Conservation (phyloP, 345 rosid genomes). For the Gossypium sturtianum region DNA sequence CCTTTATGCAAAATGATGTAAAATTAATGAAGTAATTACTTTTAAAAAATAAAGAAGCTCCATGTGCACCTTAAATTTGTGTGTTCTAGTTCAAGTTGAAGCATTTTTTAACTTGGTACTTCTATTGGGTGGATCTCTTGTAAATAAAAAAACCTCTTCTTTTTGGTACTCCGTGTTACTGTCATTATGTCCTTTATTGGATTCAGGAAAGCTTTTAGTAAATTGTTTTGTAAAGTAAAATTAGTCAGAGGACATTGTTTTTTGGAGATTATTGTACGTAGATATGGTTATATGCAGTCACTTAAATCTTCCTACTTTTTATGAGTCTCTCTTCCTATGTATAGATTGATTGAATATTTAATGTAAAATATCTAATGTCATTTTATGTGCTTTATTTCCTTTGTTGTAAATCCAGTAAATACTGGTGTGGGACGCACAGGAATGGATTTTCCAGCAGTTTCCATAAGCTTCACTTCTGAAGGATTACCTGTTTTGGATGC, state of each 20-base stretch:
- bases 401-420: constrained; percentile 38
- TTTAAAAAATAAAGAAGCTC: neutral
- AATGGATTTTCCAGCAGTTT: constrained; percentile 29
- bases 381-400: constrained; percentile 3
- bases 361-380: neutral
- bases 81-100: neutral
- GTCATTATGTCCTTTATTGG: neutral
- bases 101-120: neutral
- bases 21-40: neutral
- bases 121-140: neutral
- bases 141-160: neutral
- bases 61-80: neutral
- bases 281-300: neutral
- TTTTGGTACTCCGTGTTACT: neutral
- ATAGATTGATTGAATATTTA: neutral
- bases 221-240: neutral
- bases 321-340: constrained; percentile 2
- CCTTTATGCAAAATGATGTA: neutral
- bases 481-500: constrained; percentile 56
- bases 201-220: neutral
- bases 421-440: constrained; percentile 23
- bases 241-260: neutral
- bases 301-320: constrained; percentile 4
- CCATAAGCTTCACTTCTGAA: constrained; percentile 41
- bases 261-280: neutral